These are phyloP conservation scores for Alternaria ventricosa DNA, from an alignment of 2,329 filamentous ascomycete genomes.

Conservation along the genomic window DNA sequence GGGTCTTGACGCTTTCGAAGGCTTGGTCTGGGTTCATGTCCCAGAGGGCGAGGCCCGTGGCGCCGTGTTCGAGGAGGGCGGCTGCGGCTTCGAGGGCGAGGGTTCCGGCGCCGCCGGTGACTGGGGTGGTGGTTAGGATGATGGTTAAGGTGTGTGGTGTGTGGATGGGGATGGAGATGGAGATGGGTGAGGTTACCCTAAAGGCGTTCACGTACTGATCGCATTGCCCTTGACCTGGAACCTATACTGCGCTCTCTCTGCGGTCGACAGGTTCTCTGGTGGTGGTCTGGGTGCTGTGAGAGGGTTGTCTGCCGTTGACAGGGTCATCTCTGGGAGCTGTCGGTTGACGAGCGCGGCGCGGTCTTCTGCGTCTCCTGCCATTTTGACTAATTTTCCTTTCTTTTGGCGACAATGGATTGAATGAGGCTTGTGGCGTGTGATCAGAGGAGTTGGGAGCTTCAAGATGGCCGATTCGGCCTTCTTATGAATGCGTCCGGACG, in stretches of 20 bases:
- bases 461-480: background rate
- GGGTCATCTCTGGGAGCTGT: slow-evolving; percentile 57
- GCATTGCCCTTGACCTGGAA: slow-evolving; percentile 62
- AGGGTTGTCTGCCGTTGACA: slow-evolving; percentile 56
- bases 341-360: slow-evolving; percentile 54
- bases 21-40: slow-evolving; percentile 61
- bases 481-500: slow-evolving; percentile 14
- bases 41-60: slow-evolving; percentile 65
- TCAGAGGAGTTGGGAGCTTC: too few species aligned
- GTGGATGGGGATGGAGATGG: background rate
- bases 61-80: slow-evolving; percentile 73
- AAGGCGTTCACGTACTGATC: slow-evolving; percentile 52
- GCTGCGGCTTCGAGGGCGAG: slow-evolving; percentile 64
- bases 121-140: slow-evolving; percentile 31
- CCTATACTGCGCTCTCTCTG: slow-evolving; percentile 54
- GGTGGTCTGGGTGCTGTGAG: slow-evolving; percentile 52
- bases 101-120: slow-evolving; percentile 72
- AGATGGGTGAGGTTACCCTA: slow-evolving; percentile 16
- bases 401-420: too few species aligned
- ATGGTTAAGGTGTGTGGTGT: background rate
- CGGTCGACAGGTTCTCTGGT: slow-evolving; percentile 50
- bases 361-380: slow-evolving; percentile 47
- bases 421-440: background rate
- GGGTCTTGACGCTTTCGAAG: slow-evolving; percentile 51
- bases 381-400: too few species aligned